These are phyloP conservation scores for Fraxinus sp. DNA, from an alignment of 305 asterid genomes.

Conservation along the genomic window DNA sequence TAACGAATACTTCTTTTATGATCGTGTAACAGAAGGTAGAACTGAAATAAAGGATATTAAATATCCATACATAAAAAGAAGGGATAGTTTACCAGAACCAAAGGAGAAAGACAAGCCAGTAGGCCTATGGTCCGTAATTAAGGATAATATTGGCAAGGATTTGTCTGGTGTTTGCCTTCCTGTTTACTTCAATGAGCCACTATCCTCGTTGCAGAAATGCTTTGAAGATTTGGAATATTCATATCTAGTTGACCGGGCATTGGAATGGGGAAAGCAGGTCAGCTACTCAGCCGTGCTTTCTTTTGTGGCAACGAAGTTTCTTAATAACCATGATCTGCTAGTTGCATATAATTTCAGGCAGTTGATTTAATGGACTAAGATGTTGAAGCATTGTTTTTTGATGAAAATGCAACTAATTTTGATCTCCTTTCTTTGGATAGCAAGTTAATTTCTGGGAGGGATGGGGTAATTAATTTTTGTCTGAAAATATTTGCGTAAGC, in stretches of 20 bases:
- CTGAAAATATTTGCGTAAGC: background rate
- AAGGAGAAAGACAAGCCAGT: conserved; percentile 94
- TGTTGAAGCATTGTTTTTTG: conserved; percentile 8
- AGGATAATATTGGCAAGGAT: conserved; percentile 98
- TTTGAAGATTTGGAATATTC: conserved; percentile 98
- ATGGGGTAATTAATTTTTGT: conserved; percentile 5
- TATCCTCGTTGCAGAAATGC: conserved; percentile 94
- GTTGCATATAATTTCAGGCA: conserved; percentile 3
- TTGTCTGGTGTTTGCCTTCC: conserved; percentile 99
- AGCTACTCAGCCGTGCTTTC: conserved; percentile 25
- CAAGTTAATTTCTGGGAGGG: conserved; percentile 15
- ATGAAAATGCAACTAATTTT: conserved; percentile 5
- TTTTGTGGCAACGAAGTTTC: conserved; percentile 18
- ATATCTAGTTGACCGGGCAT: conserved; percentile 80
- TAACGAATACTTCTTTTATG: conserved; percentile 56
- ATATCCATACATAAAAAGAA: conserved; percentile 72
- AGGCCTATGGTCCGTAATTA: conserved; percentile 93
- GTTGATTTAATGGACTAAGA: conserved; percentile 17
- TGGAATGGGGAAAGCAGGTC: conserved; percentile 93
- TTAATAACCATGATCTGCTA: conserved; percentile 20
- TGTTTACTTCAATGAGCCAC: conserved; percentile 95
- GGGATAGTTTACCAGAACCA: conserved; percentile 86
- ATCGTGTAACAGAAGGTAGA: conserved; percentile 48
- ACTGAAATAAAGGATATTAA: conserved; percentile 52
- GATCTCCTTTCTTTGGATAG: background rate